Evolutionary conservation across 225 moss, liverwort and hornwort genomes (phyloP).

Genomic region (Climacium dendroides): DNA sequence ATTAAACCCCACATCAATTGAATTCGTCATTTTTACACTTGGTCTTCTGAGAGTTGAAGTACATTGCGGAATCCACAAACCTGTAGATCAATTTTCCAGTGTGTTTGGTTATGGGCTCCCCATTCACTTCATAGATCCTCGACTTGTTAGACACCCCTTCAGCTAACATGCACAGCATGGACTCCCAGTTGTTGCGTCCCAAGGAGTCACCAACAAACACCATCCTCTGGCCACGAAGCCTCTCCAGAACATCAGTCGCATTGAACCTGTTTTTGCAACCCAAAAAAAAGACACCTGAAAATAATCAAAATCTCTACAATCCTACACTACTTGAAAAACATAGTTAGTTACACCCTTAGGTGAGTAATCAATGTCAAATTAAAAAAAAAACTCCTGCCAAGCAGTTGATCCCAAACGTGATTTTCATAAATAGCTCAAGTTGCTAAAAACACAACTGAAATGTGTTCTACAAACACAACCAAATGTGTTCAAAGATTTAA

Average conservation of each 20-base stretch:
- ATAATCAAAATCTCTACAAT: not conserved
- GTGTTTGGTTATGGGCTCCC: slow-evolving; percentile 58
- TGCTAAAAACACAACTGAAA: not conserved
- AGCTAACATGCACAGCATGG: slow-evolving; percentile 83
- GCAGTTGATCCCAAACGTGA: not conserved
- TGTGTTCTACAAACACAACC: not conserved
- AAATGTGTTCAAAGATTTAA: not conserved
- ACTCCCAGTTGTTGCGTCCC: slow-evolving; percentile 92
- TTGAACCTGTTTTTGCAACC: slow-evolving; percentile 21
- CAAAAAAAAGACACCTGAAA: no score
- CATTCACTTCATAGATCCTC: slow-evolving; percentile 60
- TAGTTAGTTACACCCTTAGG: no score
- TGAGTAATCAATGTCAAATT: not conserved
- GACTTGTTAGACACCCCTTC: slow-evolving; percentile 48
- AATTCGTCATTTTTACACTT: not conserved
- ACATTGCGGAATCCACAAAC: not conserved
- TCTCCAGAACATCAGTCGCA: slow-evolving; percentile 48
- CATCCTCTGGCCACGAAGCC: slow-evolving; percentile 50
- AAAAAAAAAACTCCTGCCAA: not conserved
- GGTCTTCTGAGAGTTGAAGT: not conserved
- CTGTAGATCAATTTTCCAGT: slow-evolving; percentile 48
- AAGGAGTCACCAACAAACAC: slow-evolving; percentile 85
- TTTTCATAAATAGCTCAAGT: not conserved
- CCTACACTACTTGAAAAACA: not conserved
- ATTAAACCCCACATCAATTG: not conserved